These are phyloP conservation scores for Rhazya stricta DNA, from an alignment of 257 asterid genomes.

Conservation along the genomic window DNA sequence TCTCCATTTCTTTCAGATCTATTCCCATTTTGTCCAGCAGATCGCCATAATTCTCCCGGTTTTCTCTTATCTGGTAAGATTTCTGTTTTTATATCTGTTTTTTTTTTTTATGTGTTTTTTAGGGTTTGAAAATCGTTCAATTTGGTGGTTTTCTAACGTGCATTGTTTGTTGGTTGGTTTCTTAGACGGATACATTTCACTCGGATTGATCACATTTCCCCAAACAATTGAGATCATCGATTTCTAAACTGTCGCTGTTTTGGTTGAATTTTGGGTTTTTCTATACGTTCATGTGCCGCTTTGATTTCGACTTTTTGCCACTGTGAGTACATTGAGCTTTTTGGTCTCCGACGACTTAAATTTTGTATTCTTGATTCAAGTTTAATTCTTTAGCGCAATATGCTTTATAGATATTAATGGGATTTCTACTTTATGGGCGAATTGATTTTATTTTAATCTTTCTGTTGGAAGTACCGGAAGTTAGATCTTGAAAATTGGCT, in stretches of 20 bases:
- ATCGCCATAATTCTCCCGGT: slow-evolving; percentile 11
- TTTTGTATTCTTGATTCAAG: slow-evolving; percentile 8
- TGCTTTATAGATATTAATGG: slow-evolving; percentile 2
- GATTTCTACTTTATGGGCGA: background rate
- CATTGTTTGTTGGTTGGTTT: slow-evolving; percentile 3
- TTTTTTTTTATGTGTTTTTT: background rate
- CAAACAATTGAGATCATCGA: slow-evolving; percentile 6
- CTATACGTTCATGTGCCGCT: slow-evolving; percentile 22
- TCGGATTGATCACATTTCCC: slow-evolving; percentile 8
- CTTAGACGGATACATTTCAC: slow-evolving; percentile 5
- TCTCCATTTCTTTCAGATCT: slow-evolving; percentile 23
- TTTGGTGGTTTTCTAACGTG: slow-evolving; percentile 3
- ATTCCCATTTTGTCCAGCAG: background rate
- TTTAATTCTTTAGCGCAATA: background rate
- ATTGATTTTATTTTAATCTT: slow-evolving; percentile 6
- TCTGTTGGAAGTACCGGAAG: slow-evolving; percentile 37
- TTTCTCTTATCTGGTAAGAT: slow-evolving; percentile 1
- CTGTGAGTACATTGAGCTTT: slow-evolving; percentile 24
- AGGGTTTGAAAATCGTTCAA: background rate
- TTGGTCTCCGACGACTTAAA: slow-evolving; percentile 7
- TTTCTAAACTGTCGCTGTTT: slow-evolving; percentile 1
- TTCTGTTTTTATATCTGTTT: background rate
- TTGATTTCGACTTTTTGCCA: slow-evolving; percentile 24
- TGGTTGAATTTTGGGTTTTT: slow-evolving; percentile 16
- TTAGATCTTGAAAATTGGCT: slow-evolving; percentile 93